Conservation (phyloP, 2,329 filamentous ascomycete genomes). For the Periconia macrospinosa region DNA sequence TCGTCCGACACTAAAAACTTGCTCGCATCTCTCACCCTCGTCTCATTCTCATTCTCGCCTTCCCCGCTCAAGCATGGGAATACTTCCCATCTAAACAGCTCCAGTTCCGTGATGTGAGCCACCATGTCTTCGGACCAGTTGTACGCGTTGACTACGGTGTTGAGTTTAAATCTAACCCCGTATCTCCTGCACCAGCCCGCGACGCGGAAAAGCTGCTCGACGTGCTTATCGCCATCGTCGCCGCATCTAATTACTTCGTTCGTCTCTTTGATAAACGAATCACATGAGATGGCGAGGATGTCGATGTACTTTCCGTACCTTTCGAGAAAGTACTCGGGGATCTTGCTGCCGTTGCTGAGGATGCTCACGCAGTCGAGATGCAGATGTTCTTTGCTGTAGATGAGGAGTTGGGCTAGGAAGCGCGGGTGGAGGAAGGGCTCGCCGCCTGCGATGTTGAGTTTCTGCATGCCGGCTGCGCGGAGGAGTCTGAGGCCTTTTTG, state of each 20-base stretch:
- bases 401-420: constrained; percentile 48
- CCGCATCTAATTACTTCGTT: constrained; percentile 56
- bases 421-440: constrained; percentile 57
- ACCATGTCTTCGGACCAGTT: constrained; percentile 53
- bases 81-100: constrained; percentile 58
- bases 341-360: constrained; percentile 56
- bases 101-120: constrained; percentile 39
- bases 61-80: constrained; percentile 59
- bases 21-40: constrained; percentile 36
- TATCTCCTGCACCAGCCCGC: constrained; percentile 50
- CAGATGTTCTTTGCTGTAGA: constrained; percentile 54
- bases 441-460: constrained; percentile 60
- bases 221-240: constrained; percentile 30
- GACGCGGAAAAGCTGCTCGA: constrained; percentile 49
- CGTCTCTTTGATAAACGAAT: constrained; percentile 55
- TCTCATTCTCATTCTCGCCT: constrained; percentile 55
- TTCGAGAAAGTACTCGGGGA: constrained; percentile 49
- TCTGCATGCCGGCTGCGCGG: constrained; percentile 56
- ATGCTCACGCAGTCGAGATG: constrained; percentile 56
- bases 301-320: constrained; percentile 51
- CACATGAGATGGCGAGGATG: constrained; percentile 59
- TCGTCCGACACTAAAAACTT: constrained; percentile 52
- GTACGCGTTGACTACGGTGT: constrained; percentile 55
- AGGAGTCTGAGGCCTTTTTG: constrained; percentile 52
- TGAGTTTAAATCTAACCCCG: constrained; percentile 60